These are phyloP conservation scores for Hypoxylon subgilvum DNA, from an alignment of 495 filamentous ascomycete species.

Conservation along the genomic window DNA sequence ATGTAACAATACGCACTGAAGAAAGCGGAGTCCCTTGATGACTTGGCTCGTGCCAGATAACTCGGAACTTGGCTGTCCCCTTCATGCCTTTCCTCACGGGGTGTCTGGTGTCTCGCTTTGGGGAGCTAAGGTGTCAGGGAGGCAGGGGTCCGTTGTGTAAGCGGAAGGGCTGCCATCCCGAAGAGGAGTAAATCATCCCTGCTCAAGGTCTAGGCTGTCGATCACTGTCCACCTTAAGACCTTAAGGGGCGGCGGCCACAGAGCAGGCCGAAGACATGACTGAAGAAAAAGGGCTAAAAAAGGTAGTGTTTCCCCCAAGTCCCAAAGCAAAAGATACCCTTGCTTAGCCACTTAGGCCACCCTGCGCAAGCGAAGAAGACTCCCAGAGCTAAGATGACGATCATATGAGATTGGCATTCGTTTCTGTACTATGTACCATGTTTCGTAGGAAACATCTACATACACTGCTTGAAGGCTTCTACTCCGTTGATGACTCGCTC, in stretches of 20 bases:
- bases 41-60: constrained; percentile 37
- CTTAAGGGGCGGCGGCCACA: constrained; percentile 19
- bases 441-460: constrained; percentile 27
- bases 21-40: constrained; percentile 25
- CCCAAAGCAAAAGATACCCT: constrained; percentile 31
- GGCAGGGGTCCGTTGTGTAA: constrained; percentile 20
- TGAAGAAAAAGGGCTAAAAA: constrained; percentile 21
- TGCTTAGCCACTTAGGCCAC: constrained; percentile 27
- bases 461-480: no score
- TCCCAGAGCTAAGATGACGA: constrained; percentile 35
- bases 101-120: constrained; percentile 36
- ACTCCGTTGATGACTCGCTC: no score
- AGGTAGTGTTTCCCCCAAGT: constrained; percentile 5
- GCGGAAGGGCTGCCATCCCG: constrained; percentile 25
- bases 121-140: constrained; percentile 34
- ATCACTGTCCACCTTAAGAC: constrained; percentile 22
- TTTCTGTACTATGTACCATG: constrained; percentile 35
- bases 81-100: constrained; percentile 32
- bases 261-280: constrained; percentile 18
- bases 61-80: constrained; percentile 36
- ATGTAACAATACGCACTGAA: constrained; percentile 6
- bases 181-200: constrained; percentile 22
- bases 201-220: constrained; percentile 33
- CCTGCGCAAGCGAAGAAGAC: constrained; percentile 34
- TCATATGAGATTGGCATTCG: constrained; percentile 40